Conservation (phyloP, 1,284 basidiomycete species). For the Ganoderma lucidum region DNA sequence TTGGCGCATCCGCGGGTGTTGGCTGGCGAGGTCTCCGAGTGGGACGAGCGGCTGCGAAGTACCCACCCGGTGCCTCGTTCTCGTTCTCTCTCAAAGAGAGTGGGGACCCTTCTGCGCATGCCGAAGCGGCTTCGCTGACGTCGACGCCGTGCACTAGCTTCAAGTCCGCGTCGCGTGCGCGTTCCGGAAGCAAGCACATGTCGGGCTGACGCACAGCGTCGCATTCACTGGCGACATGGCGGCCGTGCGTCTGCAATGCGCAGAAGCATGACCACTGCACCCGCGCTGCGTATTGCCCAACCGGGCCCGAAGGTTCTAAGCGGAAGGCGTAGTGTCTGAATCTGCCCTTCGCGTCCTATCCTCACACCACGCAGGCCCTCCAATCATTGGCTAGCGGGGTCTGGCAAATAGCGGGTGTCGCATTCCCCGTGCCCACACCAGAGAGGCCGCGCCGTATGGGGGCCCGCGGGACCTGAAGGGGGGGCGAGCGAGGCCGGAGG, state of each 20-base stretch:
- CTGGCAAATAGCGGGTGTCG: slow-evolving; percentile 24
- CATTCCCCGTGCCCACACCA: slow-evolving; percentile 25
- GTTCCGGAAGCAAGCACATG: slow-evolving; percentile 8
- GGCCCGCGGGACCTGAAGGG: slow-evolving; percentile 10
- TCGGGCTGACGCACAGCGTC: slow-evolving; percentile 20
- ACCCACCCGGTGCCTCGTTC: slow-evolving; percentile 1
- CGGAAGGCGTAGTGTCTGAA: slow-evolving; percentile 1
- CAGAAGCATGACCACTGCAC: slow-evolving; percentile 21
- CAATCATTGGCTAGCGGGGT: slow-evolving; percentile 19
- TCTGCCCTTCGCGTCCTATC: slow-evolving; percentile 15
- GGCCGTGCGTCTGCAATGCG: slow-evolving; percentile 18
- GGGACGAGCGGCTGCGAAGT: background rate
- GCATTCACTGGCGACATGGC: slow-evolving; percentile 24
- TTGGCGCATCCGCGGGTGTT: slow-evolving; percentile 5
- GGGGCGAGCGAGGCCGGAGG: slow-evolving; percentile 6
- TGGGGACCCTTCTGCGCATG: background rate
- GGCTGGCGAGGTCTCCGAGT: background rate
- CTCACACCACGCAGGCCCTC: slow-evolving; percentile 13
- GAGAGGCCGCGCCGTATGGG: slow-evolving; percentile 24
- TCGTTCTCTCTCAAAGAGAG: slow-evolving; percentile 5
- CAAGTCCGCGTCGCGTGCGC: background rate
- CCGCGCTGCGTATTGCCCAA: slow-evolving; percentile 30
- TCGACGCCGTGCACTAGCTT: background rate
- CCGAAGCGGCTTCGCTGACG: slow-evolving; percentile 6
- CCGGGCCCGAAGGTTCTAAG: slow-evolving; percentile 30